Base-by-base conservation (phyloP, 805 yeast species). In the Wickerhamiella azymoides region DNA sequence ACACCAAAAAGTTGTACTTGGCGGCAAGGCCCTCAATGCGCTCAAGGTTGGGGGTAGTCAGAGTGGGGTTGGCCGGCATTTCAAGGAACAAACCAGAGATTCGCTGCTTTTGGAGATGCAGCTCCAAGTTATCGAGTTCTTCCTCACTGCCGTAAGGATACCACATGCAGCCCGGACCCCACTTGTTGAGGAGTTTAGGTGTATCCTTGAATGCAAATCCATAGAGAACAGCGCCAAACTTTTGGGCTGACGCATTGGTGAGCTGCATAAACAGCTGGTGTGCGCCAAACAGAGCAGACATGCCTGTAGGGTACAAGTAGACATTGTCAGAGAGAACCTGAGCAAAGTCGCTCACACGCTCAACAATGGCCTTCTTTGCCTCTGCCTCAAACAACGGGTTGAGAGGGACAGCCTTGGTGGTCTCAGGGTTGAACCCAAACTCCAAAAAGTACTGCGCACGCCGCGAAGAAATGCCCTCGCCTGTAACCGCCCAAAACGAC, bases 161-260 rank as follows among this genome's bases (percentile, higher is more conserved):
- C 60, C 80, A 83, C 54, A 78, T 77, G 39, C 80, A 80, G 39
- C 89, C 92, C 3, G 80, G 77, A 16, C 89, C 89, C 67, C 82
- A 83, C 59, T 80, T 81, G 53, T 69, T 69, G 55, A 83, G 66
- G 50, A 83, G 77, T 52, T 78, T 80, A 46, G 80, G 64, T 0
- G 93, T 83, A 58, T 83, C 93, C 39, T 80, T 85, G 58, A 81
- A 83, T 11, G 93, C 89, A 62, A 81, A 80, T 1, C 94, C 94
- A 61, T 80, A 82, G 54, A 79, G 79, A 16, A 35, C 49, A 30
- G 28, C 33, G 36, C 36, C 43, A 27, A 32, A 39, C 11, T 44
- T 38, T 37, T 5, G 42, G 42, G 18, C 36, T 25, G 18, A 39
- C 40, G 37, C 47, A 8, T 17, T 38, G n/a, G 4, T 59, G 57